A percentile compares a stretch with the other conserved stretches of the same genome.
These are phyloP conservation scores for Colletotrichum sp. DNA, from an alignment of 2,329 filamentous ascomycete species.

Conservation along the genomic window DNA sequence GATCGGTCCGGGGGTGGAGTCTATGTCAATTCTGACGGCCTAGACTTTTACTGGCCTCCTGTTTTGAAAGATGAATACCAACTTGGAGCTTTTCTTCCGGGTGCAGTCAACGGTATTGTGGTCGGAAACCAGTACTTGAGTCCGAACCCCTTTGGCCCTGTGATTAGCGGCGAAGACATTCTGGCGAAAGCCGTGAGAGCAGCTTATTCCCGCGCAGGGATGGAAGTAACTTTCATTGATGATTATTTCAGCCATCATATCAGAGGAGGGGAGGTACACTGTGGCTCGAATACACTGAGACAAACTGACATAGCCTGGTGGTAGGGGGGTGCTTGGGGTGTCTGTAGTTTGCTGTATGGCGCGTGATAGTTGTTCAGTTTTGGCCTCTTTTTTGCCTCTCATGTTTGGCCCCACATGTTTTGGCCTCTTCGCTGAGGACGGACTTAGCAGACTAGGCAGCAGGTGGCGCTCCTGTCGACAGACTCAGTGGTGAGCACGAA, in stretches of 20 bases:
- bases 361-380: background rate
- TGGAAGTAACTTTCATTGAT: background rate
- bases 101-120: background rate
- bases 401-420: background rate
- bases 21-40: background rate
- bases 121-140: background rate
- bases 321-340: background rate
- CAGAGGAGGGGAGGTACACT: background rate
- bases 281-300: background rate
- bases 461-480: background rate
- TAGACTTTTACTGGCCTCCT: background rate
- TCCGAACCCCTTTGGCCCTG: background rate
- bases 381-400: background rate
- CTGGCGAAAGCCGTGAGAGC: background rate
- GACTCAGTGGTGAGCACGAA: background rate
- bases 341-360: background rate
- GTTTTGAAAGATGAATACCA: background rate
- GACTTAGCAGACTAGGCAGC: background rate
- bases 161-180: background rate
- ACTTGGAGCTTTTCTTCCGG: background rate
- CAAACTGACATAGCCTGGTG: background rate
- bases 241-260: background rate
- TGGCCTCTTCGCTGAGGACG: background rate
- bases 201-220: background rate
- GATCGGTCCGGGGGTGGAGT: background rate